phyloP scores from a whole-genome alignment of 2,329 filamentous ascomycete species.

The Penicillium sp. region DNA sequence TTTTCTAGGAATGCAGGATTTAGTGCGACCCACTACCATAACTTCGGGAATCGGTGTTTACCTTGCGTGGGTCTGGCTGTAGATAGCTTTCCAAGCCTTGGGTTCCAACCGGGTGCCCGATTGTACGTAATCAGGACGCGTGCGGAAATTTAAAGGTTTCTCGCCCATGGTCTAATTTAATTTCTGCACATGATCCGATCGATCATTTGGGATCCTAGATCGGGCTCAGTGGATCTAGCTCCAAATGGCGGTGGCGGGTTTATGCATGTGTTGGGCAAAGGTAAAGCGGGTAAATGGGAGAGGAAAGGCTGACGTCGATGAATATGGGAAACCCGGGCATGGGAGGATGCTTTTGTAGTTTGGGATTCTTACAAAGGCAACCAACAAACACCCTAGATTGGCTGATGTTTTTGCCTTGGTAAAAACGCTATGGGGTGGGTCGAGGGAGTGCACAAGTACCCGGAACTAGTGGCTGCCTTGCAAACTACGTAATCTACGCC shows the following conservation, averaged over 20 bases:
- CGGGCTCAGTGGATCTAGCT: neutral
- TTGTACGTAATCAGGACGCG: neutral
- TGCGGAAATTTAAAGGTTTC: neutral
- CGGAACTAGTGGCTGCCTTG: neutral
- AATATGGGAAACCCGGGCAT: neutral
- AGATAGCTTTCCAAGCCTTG: constrained; percentile 1
- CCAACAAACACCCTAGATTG: neutral
- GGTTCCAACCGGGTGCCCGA: neutral
- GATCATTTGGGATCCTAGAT: neutral
- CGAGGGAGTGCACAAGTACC: neutral
- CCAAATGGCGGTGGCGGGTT: neutral
- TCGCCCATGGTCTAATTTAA: constrained; percentile 1
- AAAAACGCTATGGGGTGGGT: neutral
- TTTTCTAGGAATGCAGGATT: neutral
- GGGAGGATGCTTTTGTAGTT: neutral
- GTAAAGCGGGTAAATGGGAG: neutral
- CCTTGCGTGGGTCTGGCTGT: neutral
- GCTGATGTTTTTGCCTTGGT: neutral
- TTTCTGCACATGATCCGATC: neutral
- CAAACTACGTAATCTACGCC: neutral
- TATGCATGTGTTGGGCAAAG: neutral
- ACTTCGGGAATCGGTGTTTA: neutral
- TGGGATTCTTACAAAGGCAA: neutral
- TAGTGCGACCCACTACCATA: neutral
- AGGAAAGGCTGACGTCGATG: neutral